These are phyloP conservation scores for Chlamydomonas urium DNA, from an alignment of 139 green algal genomes.

Conservation along the genomic window DNA sequence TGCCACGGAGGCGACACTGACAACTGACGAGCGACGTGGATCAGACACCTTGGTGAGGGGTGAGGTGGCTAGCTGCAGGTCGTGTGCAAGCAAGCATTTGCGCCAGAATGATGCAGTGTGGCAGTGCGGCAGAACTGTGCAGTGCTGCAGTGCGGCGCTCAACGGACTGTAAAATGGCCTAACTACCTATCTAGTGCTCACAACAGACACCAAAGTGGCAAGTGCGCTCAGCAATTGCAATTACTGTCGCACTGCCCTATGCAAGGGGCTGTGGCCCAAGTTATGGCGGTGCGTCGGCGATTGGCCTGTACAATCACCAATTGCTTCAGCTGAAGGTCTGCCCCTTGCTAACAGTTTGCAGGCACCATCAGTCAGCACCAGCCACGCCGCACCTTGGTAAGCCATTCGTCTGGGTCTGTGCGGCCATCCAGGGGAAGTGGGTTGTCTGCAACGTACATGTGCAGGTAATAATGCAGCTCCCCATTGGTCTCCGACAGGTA, in stretches of 20 bases:
- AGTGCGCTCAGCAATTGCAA: too few relatives aligned
- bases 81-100: too few relatives aligned
- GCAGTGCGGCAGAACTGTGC: too few relatives aligned
- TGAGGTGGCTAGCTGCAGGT: constrained; percentile 20
- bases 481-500: constrained; percentile 46
- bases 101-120: too few relatives aligned
- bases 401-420: constrained; percentile 36
- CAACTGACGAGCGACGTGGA: constrained; percentile 8
- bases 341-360: neutral
- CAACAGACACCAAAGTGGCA: too few relatives aligned
- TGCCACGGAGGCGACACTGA: constrained; percentile 15
- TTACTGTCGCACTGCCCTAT: too few relatives aligned
- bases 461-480: constrained; percentile 40
- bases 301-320: too few relatives aligned
- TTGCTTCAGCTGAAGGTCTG: neutral
- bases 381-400: constrained; percentile 5
- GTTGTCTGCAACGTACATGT: constrained; percentile 38
- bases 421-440: constrained; percentile 19
- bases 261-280: too few relatives aligned
- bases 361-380: neutral
- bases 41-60: constrained; percentile 21
- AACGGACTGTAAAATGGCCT: too few relatives aligned
- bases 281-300: too few relatives aligned
- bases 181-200: too few relatives aligned
- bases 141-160: too few relatives aligned